Percentiles rank a stretch among this genome's conserved stretches.
These are phyloP conservation scores for Aspergillus heteromorphus DNA, from an alignment of 495 filamentous ascomycete genomes.

Conservation along the genomic window DNA sequence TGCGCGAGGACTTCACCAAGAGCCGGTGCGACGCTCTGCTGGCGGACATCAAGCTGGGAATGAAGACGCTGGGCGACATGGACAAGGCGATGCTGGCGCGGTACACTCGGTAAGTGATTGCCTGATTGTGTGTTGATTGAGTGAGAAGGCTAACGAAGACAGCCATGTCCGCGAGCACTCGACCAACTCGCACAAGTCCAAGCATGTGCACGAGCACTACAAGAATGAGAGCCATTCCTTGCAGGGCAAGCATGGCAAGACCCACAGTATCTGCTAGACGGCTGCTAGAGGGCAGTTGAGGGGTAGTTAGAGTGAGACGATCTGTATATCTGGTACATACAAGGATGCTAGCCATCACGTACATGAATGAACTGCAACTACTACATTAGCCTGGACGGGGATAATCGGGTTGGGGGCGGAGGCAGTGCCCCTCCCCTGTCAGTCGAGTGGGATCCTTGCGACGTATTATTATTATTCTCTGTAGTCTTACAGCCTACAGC, in stretches of 20 bases:
- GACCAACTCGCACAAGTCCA: slow-evolving; percentile 49
- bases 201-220: slow-evolving; percentile 60
- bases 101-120: slow-evolving; percentile 59
- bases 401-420: too few relatives aligned
- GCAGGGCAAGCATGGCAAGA: slow-evolving; percentile 86
- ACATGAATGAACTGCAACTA: too few relatives aligned
- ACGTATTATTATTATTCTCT: too few relatives aligned
- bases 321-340: neutral
- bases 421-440: too few relatives aligned
- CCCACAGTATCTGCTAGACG: slow-evolving; percentile 63
- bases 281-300: neutral
- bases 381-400: too few relatives aligned
- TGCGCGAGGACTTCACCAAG: slow-evolving; percentile 82
- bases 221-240: slow-evolving; percentile 74
- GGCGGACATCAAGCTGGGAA: slow-evolving; percentile 64
- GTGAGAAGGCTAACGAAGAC: slow-evolving; percentile 5
- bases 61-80: slow-evolving; percentile 61
- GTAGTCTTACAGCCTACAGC: too few relatives aligned
- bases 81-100: slow-evolving; percentile 59
- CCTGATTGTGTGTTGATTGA: neutral
- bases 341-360: neutral
- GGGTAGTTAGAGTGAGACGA: neutral
- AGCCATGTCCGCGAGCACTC: slow-evolving; percentile 53
- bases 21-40: slow-evolving; percentile 68
- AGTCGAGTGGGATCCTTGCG: too few relatives aligned